Evolutionary conservation across 108 stramenopile genomes (phyloP).

Genomic region (Nitzschia sp.): DNA sequence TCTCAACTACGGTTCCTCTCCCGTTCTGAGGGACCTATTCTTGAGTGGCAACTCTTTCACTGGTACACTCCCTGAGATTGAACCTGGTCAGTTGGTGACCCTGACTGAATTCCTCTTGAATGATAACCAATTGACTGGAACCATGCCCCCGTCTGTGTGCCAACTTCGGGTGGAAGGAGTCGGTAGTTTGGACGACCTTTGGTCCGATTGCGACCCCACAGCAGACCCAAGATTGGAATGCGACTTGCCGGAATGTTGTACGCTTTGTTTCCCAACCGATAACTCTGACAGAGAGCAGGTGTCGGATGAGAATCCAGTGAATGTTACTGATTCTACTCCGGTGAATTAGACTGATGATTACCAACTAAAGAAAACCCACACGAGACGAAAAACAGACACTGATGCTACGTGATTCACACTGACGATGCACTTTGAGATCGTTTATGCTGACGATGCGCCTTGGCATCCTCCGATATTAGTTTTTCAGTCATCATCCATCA

Average conservation of each 20-base stretch:
- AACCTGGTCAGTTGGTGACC: constrained; percentile 14
- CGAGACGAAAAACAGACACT: no score
- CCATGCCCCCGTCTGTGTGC: constrained; percentile 48
- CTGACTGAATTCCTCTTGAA: constrained; percentile 46
- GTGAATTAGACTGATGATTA: not conserved
- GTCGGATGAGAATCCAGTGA: no score
- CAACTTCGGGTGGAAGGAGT: constrained; percentile 31
- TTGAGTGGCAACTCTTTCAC: constrained; percentile 31
- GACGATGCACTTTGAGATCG: no score
- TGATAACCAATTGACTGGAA: constrained; percentile 43
- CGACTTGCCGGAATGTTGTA: constrained; percentile 47
- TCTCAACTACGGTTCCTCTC: constrained; percentile 13
- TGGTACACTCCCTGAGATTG: constrained; percentile 38
- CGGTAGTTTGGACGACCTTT: constrained; percentile 40
- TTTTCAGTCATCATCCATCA: no score
- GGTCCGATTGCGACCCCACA: constrained; percentile 40
- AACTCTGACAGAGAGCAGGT: not conserved
- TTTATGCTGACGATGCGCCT: no score
- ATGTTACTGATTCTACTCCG: not conserved
- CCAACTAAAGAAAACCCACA: no score
- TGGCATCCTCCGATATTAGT: no score
- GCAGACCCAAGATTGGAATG: constrained; percentile 34
- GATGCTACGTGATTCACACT: no score
- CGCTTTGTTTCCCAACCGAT: constrained; percentile 37
- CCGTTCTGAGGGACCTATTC: constrained; percentile 32